Percentiles rank a stretch among this genome's conserved stretches.
phyloP scores from a whole-genome alignment of 2,329 filamentous ascomycete species.

The Anthostomella pinea region DNA sequence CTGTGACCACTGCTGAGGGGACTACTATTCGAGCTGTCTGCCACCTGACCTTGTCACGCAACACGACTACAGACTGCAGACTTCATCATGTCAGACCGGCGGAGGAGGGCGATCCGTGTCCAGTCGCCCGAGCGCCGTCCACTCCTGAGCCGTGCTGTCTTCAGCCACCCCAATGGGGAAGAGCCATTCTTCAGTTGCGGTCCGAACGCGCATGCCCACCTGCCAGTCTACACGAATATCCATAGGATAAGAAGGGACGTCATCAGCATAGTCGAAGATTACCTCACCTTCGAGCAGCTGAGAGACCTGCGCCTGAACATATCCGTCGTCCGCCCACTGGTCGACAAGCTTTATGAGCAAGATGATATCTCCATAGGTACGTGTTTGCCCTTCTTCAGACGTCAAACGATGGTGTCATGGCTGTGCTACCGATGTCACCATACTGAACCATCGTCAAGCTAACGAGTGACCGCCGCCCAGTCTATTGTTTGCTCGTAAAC shows the following conservation, averaged over 20 bases:
- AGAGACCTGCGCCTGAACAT: slow-evolving; percentile 80
- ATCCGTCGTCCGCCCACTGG: slow-evolving; percentile 72
- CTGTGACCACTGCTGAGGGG: too few species aligned
- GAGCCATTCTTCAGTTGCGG: slow-evolving; percentile 51
- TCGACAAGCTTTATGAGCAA: slow-evolving; percentile 78
- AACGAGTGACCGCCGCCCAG: slow-evolving; percentile 36
- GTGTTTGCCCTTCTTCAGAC: slow-evolving; percentile 19
- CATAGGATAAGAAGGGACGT: slow-evolving; percentile 67
- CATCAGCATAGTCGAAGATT: slow-evolving; percentile 60
- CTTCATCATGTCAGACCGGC: slow-evolving; percentile 17
- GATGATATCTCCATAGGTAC: slow-evolving; percentile 75
- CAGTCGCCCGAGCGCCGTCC: slow-evolving; percentile 33
- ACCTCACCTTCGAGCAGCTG: slow-evolving; percentile 69
- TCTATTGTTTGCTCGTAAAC: slow-evolving; percentile 83
- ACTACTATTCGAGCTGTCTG: too few species aligned
- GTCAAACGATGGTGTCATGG: too few species aligned
- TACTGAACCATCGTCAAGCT: background rate
- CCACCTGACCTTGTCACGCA: too few species aligned
- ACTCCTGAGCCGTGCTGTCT: slow-evolving; percentile 35
- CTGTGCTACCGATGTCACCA: background rate
- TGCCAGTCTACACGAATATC: slow-evolving; percentile 76
- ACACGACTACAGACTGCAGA: background rate
- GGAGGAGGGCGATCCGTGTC: slow-evolving; percentile 17
- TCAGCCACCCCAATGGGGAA: slow-evolving; percentile 36
- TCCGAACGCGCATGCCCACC: slow-evolving; percentile 56